Evolutionary conservation across 1,284 basidiomycete species (phyloP).

Genomic region (Puccinia coronata): DNA sequence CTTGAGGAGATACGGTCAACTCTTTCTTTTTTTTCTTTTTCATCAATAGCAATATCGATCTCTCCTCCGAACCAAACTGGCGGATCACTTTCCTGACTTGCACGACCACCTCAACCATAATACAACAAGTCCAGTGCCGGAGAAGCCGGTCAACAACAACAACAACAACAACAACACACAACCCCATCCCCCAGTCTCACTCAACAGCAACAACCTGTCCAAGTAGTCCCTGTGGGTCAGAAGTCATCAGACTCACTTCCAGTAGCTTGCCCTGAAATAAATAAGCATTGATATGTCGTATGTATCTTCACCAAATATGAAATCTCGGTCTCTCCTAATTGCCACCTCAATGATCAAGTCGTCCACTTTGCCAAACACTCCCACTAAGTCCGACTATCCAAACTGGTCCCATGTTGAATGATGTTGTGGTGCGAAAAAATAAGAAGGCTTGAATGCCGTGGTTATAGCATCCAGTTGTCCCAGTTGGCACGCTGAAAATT

Average conservation of each 20-base stretch:
- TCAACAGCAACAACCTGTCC: neutral
- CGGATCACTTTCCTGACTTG: constrained; percentile 39
- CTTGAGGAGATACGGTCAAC: neutral
- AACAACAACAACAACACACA: neutral
- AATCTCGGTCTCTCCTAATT: too few species aligned
- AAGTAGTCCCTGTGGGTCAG: neutral
- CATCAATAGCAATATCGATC: constrained; percentile 24
- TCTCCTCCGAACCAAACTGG: constrained; percentile 17
- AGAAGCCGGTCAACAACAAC: neutral
- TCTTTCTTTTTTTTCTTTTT: neutral
- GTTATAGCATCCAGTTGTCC: too few species aligned
- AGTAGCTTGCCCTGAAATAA: neutral
- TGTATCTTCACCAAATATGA: too few species aligned
- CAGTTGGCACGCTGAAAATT: too few species aligned
- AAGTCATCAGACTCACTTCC: neutral
- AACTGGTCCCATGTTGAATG: too few species aligned
- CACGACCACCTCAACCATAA: neutral
- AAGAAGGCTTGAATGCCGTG: too few species aligned
- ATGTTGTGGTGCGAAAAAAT: too few species aligned
- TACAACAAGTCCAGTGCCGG: neutral
- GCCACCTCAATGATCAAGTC: too few species aligned
- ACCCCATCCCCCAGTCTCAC: neutral
- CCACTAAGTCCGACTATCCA: too few species aligned
- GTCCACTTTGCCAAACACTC: too few species aligned
- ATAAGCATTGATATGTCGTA: neutral